Conservation (phyloP, 2,329 filamentous ascomycete species). For the Aphanocladium album region DNA sequence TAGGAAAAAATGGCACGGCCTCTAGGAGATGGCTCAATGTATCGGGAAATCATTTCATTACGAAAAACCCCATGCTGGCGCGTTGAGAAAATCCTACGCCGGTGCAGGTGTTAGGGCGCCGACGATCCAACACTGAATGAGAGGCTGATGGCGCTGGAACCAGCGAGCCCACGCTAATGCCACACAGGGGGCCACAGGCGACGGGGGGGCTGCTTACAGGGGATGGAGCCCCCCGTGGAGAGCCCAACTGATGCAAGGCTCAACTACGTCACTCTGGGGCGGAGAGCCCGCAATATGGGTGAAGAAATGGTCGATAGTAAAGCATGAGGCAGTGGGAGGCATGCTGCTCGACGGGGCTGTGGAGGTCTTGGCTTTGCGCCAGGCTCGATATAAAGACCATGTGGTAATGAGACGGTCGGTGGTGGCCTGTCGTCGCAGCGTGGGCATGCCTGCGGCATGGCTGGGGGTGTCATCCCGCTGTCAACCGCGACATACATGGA, state of each 20-base stretch:
- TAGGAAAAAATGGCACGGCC: not conserved
- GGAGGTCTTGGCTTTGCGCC: not conserved
- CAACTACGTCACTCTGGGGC: slow-evolving; percentile 10
- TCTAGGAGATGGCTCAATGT: not conserved
- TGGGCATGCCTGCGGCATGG: too few relatives aligned
- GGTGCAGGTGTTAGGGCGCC: too few relatives aligned
- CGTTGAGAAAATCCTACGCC: not conserved
- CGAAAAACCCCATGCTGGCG: not conserved
- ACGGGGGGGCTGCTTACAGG: not conserved
- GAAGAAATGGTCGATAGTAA: not conserved
- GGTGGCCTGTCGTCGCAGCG: too few relatives aligned
- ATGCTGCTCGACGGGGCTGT: not conserved
- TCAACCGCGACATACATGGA: too few relatives aligned
- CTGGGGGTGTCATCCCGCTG: not conserved
- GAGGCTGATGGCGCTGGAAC: not conserved
- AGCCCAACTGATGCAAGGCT: not conserved
- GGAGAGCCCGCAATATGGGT: not conserved
- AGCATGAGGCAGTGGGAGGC: not conserved
- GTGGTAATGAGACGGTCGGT: not conserved
- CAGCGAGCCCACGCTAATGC: not conserved
- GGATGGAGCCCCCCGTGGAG: not conserved
- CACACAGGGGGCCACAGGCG: too few relatives aligned
- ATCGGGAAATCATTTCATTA: not conserved
- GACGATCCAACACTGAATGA: not conserved
- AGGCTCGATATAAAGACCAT: not conserved